A percentile compares a stretch with the other conserved stretches of the same genome.
Conservation (phyloP, 2,329 filamentous ascomycete species). For the Thyridium curvatum region DNA sequence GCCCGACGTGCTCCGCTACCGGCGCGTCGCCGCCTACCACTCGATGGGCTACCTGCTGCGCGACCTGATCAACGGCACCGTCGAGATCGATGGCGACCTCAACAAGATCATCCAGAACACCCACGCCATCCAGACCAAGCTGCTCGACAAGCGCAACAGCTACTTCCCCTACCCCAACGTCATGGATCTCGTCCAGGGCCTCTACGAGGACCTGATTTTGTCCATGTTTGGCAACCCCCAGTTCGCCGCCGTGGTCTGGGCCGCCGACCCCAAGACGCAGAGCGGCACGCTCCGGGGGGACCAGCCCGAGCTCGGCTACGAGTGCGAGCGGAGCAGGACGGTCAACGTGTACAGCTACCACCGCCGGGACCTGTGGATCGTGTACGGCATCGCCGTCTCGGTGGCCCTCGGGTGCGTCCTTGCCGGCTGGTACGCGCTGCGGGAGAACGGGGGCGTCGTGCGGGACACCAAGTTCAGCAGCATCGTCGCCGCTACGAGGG, state of each 20-base stretch:
- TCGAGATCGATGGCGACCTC: constrained; percentile 17
- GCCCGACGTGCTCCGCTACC: constrained; percentile 19
- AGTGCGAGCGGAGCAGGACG: constrained; percentile 21
- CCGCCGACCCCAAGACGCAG: constrained; percentile 16
- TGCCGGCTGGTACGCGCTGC: constrained; percentile 25
- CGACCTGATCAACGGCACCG: constrained; percentile 22
- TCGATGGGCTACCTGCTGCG: constrained; percentile 25
- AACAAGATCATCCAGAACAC: constrained; percentile 19
- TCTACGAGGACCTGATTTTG: constrained; percentile 30
- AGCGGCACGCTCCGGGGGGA: constrained; percentile 13
- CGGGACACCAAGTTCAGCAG: constrained; percentile 31
- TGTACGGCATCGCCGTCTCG: constrained; percentile 17
- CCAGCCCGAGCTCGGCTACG: constrained; percentile 14
- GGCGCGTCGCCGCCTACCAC: constrained; percentile 25
- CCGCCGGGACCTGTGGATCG: constrained; percentile 23
- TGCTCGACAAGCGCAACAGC: constrained; percentile 27
- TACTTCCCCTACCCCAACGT: constrained; percentile 23
- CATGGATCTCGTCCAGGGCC: constrained; percentile 15
- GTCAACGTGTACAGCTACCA: constrained; percentile 26
- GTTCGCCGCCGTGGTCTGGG: constrained; percentile 27
- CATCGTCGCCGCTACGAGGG: constrained; percentile 33
- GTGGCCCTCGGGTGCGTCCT: constrained; percentile 17
- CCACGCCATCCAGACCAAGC: constrained; percentile 32
- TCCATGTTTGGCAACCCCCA: constrained; percentile 27
- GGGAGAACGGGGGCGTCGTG: constrained; percentile 24